Evolutionary conservation across 148 eudicot genomes (phyloP).

Genomic region (Rhododendron molle): DNA sequence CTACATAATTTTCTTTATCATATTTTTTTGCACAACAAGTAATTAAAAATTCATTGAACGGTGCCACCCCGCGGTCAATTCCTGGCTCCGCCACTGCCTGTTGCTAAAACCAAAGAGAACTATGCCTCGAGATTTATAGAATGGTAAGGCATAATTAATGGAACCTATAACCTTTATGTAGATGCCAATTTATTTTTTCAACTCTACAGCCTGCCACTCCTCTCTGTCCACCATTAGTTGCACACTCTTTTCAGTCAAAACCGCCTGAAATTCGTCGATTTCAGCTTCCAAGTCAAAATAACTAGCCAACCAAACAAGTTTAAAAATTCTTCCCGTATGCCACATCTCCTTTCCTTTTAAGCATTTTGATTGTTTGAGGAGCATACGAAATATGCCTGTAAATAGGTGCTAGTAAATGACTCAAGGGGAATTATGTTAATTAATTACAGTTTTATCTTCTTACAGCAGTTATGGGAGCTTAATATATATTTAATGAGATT

Average conservation of each 20-base stretch:
- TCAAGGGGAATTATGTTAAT: not conserved
- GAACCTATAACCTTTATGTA: not conserved
- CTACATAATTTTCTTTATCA: no score
- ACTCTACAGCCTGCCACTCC: not conserved
- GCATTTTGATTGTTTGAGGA: not conserved
- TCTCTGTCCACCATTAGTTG: not conserved
- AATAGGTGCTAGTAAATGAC: no score
- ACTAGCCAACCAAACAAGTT: not conserved
- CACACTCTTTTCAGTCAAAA: not conserved
- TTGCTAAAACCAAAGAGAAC: not conserved
- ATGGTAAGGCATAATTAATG: no score
- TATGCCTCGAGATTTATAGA: not conserved
- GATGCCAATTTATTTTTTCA: not conserved
- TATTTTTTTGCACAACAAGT: no score
- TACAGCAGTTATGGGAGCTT: constrained; percentile 11
- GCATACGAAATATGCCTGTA: not conserved
- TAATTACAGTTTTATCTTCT: not conserved
- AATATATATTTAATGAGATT: no score
- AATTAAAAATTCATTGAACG: no score
- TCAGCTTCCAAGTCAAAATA: not conserved
- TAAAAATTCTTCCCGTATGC: not conserved
- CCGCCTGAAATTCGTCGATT: not conserved
- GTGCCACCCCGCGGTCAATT: no score
- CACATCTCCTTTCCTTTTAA: not conserved
- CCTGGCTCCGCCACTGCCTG: no score